Base-by-base conservation (phyloP, 306 rosid species). In the Glycine latifolia region DNA sequence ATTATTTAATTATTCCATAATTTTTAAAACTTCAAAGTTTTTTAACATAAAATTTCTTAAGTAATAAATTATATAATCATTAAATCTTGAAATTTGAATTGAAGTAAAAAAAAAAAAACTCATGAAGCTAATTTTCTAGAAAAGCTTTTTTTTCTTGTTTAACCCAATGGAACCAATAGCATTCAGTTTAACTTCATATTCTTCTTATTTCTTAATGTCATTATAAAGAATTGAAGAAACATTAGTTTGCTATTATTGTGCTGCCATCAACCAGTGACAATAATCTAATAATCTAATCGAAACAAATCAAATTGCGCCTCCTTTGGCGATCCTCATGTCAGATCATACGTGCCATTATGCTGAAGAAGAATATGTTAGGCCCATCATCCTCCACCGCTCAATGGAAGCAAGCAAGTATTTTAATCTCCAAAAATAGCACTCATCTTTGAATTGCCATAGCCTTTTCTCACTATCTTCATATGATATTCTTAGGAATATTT, bases 281-380 rank as follows among this genome's bases (percentile, higher is more conserved):
- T 86, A 86, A 81, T 84, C 49, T 76, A 44, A 16, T 17, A 86
- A 81, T 84, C 49, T 76, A 44, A 16, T 17, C 17, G 75, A 13
- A 6, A 59, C 6, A 83, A 73, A 83, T 47, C 44, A 16, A 48
- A 48, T 39, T 39, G 44, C 44, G 44, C 44, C 7, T 39, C 44
- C 44, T 39, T 39, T 41, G 82, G 81, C 48, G 31, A 26, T 47
- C 37, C 37, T 61, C 13, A n/a, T 46, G 44, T 63, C 33, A 76
- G 63, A 73, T 62, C 67, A 53, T 20, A 3, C 0, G 33, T 58
- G 33, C 63, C 63, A 16, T 58, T 20, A 11, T 62, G 68, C 49
- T 60, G 55, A 73, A 20, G 73, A 58, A 72, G 74, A 73, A 71
- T 69, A 75, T 26, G 41, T 70, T 7, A 35, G 31, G 65, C 71